phyloP scores from a whole-genome alignment of 169 alveolate species.

The Cryptosporidium tyzzeri region DNA sequence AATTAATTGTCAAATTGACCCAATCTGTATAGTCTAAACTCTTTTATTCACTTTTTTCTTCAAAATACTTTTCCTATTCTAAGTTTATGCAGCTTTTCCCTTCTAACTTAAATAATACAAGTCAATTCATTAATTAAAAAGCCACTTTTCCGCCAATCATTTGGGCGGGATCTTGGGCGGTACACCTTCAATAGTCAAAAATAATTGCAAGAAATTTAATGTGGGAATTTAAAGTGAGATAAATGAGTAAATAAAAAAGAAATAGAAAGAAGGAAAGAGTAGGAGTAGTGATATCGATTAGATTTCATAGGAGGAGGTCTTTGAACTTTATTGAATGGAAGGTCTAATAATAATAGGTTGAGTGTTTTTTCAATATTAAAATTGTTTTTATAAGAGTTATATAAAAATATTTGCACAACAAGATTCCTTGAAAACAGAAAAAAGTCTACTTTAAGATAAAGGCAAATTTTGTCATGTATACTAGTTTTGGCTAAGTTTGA shows the following conservation, averaged over 20 bases:
- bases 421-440: not conserved
- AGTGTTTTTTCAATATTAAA: not conserved
- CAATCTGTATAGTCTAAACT: not conserved
- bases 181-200: not conserved
- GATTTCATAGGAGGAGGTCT: not conserved
- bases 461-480: not conserved
- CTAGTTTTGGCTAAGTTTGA: not conserved
- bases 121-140: not conserved
- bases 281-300: not conserved
- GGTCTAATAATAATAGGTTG: not conserved
- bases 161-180: not conserved
- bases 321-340: not conserved
- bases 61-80: not conserved
- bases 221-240: not conserved
- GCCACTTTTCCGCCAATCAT: slow-evolving; percentile 2
- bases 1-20: not conserved
- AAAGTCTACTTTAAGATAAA: not conserved
- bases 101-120: not conserved
- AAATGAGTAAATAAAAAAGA: not conserved
- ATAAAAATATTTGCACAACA: not conserved
- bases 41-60: not conserved
- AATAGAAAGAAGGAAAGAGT: not conserved
- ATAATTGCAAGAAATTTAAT: not conserved
- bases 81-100: not conserved
- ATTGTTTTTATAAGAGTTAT: not conserved